These are phyloP conservation scores for Fusarium hainanense DNA, from an alignment of 2,329 filamentous ascomycete genomes.

Conservation along the genomic window DNA sequence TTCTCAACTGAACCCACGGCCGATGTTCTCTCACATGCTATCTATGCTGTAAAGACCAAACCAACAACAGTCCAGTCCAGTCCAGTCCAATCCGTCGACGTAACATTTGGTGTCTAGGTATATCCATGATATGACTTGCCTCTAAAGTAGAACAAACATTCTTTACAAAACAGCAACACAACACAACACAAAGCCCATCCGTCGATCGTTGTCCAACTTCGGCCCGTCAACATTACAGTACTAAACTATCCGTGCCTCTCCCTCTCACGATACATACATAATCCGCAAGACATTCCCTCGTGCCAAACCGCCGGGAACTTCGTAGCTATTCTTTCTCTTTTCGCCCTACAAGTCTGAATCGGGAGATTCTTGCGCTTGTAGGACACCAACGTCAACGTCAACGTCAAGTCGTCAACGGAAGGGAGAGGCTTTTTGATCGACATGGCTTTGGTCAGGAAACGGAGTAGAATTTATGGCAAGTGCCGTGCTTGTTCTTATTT, in stretches of 20 bases:
- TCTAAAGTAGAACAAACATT: not conserved
- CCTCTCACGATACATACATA: slow-evolving; percentile 31
- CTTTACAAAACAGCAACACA: not conserved
- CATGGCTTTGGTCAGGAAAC: not conserved
- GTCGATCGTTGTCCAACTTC: slow-evolving; percentile 32
- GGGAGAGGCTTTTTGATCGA: not conserved
- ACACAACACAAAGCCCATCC: not conserved
- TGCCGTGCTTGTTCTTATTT: slow-evolving; percentile 13
- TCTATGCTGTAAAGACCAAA: not conserved
- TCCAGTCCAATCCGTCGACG: not conserved
- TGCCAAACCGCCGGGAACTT: slow-evolving; percentile 24
- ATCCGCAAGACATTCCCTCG: slow-evolving; percentile 42
- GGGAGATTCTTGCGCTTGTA: slow-evolving; percentile 43
- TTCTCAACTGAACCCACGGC: slow-evolving; percentile 8
- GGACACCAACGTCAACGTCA: slow-evolving; percentile 5
- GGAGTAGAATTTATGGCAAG: not conserved
- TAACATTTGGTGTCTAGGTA: not conserved
- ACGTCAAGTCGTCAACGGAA: not conserved
- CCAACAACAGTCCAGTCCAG: slow-evolving; percentile 15
- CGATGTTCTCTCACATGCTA: slow-evolving; percentile 11
- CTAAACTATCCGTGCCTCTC: slow-evolving; percentile 17
- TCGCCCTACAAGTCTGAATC: slow-evolving; percentile 38
- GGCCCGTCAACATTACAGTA: not conserved
- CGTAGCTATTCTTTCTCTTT: not conserved
- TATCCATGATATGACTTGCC: slow-evolving; percentile 9